A percentile compares a stretch with the other conserved stretches of the same genome.
Conservation (phyloP, 345 rosid genomes). For the Combretum micranthum region DNA sequence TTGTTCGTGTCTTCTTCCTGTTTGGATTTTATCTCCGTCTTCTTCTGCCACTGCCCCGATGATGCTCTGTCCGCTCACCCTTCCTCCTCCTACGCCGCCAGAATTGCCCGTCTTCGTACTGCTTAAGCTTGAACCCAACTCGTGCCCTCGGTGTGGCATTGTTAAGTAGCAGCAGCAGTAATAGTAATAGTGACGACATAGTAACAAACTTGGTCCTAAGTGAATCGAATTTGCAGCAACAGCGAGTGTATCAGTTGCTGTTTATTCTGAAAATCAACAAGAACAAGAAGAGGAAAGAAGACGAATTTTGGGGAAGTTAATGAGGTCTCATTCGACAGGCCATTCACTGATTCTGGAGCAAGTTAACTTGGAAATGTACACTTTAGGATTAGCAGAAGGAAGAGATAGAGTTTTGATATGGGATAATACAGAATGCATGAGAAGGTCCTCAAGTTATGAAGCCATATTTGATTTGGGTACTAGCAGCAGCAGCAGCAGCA, state of each 20-base stretch:
- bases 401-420: conserved; percentile 24
- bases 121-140: conserved; percentile 25
- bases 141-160: neutral
- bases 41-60: conserved; percentile 56
- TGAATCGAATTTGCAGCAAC: too few relatives aligned
- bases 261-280: conserved; percentile 32
- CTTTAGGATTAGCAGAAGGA: conserved; percentile 54
- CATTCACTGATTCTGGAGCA: too few relatives aligned
- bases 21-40: conserved; percentile 73
- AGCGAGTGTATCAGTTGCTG: neutral
- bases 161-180: conserved; percentile 17
- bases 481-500: too few relatives aligned
- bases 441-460: conserved; percentile 4
- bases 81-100: conserved; percentile 4
- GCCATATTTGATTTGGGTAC: too few relatives aligned
- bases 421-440: neutral
- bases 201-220: conserved; percentile 4
- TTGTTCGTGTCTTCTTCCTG: conserved; percentile 51
- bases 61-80: conserved; percentile 8
- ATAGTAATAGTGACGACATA: conserved; percentile 9
- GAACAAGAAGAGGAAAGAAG: conserved; percentile 16
- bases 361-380: conserved; percentile 66
- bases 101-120: conserved; percentile 7
- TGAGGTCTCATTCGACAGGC: conserved; percentile 79
- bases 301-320: conserved; percentile 16